A percentile compares a stretch with the other conserved stretches of the same genome.
Evolutionary conservation across 2,329 filamentous ascomycete genomes (phyloP).

Genomic region (Bipolaris gigantea): DNA sequence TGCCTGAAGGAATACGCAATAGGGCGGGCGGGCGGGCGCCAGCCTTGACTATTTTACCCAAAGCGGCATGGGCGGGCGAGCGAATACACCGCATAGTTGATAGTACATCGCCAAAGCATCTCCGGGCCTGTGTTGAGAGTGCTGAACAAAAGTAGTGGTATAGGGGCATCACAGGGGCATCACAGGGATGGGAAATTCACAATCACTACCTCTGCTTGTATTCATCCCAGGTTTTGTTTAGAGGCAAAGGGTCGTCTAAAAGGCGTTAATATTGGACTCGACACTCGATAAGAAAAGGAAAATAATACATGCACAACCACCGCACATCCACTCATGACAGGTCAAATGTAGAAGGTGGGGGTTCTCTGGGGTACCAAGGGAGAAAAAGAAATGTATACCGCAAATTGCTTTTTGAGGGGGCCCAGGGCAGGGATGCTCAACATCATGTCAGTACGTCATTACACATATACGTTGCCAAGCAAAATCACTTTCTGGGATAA

Average conservation of each 20-base stretch:
- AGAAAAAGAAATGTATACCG: neutral
- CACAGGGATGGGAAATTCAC: too few relatives aligned
- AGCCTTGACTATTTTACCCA: conserved; percentile 5
- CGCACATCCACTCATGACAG: neutral
- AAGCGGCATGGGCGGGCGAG: conserved; percentile 6
- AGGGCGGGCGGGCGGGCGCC: conserved; percentile 11
- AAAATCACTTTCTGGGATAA: conserved; percentile 8
- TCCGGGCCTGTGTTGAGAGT: too few relatives aligned
- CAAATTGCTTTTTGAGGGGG: neutral
- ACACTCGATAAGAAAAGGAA: neutral
- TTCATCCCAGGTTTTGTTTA: too few relatives aligned
- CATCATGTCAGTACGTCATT: neutral
- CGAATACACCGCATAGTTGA: neutral
- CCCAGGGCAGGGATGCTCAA: neutral
- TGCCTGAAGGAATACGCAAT: conserved; percentile 17
- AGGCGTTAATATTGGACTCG: neutral
- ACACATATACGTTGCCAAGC: neutral
- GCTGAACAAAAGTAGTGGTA: too few relatives aligned
- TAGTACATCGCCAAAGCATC: conserved; percentile 1
- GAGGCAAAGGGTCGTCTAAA: neutral
- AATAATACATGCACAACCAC: neutral
- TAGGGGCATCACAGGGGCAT: too few relatives aligned
- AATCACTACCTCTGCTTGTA: too few relatives aligned
- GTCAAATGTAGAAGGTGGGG: neutral
- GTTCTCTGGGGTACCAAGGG: neutral